Conservation (phyloP, 371 early-diverging fungal genomes). For the Mortierella sp. region DNA sequence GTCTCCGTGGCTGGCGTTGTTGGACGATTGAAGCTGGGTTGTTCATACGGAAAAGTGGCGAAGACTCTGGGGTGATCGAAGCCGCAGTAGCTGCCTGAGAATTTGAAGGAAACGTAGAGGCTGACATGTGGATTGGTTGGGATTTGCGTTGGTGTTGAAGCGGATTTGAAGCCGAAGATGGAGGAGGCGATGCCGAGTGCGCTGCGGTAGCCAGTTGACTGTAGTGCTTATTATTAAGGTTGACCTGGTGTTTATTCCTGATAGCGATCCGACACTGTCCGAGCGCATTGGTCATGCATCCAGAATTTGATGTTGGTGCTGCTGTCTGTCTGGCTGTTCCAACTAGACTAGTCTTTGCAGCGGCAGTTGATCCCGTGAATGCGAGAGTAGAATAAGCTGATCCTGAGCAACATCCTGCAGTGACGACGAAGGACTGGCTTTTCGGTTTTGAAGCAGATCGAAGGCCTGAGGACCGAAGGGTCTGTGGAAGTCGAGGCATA, state of each 20-base stretch:
- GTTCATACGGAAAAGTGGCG: slow-evolving; percentile 43
- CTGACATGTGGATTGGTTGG: slow-evolving; percentile 28
- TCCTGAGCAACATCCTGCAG: background rate
- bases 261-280: slow-evolving; percentile 45
- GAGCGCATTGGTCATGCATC: slow-evolving; percentile 15
- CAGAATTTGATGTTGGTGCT: background rate
- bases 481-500: slow-evolving; percentile 24
- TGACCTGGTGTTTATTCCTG: slow-evolving; percentile 29
- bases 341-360: background rate
- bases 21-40: slow-evolving; percentile 44
- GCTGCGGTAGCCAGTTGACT: slow-evolving; percentile 36
- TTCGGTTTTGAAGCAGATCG: background rate
- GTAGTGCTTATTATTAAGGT: slow-evolving; percentile 12
- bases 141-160: slow-evolving; percentile 17
- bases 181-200: slow-evolving; percentile 14
- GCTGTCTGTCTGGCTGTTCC: background rate
- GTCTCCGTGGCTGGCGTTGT: slow-evolving; percentile 28
- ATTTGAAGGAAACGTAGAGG: slow-evolving; percentile 20
- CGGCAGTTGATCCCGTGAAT: background rate
- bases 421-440: background rate
- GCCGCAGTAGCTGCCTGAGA: background rate
- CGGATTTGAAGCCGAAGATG: slow-evolving; percentile 1
- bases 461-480: slow-evolving; percentile 7
- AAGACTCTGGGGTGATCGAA: slow-evolving; percentile 22
- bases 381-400: slow-evolving; percentile 9